Evolutionary conservation across 768 basidiomycete species (phyloP).

Genomic region (Boletus sensibilis): DNA sequence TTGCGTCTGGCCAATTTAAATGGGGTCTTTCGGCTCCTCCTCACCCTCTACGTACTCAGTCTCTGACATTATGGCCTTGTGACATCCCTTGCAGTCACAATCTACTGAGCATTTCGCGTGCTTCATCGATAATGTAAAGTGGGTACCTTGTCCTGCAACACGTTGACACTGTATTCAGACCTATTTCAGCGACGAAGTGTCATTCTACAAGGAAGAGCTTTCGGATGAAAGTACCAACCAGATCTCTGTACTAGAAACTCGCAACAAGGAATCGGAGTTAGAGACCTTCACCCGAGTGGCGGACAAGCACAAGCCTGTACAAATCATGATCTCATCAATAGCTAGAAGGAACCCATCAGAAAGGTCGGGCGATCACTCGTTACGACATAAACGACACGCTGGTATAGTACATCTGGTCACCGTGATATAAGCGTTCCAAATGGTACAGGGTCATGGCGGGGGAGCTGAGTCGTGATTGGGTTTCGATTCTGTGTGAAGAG

Average conservation of each 20-base stretch:
- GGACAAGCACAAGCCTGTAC: too few species aligned
- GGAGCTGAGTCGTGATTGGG: too few species aligned
- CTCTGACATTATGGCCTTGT: too few species aligned
- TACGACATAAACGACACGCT: not conserved
- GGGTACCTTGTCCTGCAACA: slow-evolving; percentile 3
- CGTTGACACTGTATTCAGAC: not conserved
- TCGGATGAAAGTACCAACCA: slow-evolving; percentile 31
- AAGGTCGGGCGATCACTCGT: not conserved
- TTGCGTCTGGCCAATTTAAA: too few species aligned
- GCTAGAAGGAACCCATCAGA: not conserved
- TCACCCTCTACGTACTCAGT: too few species aligned
- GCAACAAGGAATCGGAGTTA: not conserved
- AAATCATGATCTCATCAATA: not conserved
- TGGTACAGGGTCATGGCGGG: not conserved
- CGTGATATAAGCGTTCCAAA: not conserved
- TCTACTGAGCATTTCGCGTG: too few species aligned
- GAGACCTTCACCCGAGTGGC: not conserved
- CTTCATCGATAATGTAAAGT: slow-evolving; percentile 36
- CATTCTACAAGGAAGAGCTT: not conserved
- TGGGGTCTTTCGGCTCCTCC: too few species aligned
- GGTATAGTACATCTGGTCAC: not conserved
- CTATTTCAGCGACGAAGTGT: slow-evolving; percentile 10
- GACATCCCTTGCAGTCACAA: too few species aligned
- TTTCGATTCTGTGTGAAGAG: not conserved
- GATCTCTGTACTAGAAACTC: slow-evolving; percentile 28